A percentile compares a stretch with the other conserved stretches of the same genome.
phyloP scores from a whole-genome alignment of 1,139 yeast species.

The Taphrina betulina region DNA sequence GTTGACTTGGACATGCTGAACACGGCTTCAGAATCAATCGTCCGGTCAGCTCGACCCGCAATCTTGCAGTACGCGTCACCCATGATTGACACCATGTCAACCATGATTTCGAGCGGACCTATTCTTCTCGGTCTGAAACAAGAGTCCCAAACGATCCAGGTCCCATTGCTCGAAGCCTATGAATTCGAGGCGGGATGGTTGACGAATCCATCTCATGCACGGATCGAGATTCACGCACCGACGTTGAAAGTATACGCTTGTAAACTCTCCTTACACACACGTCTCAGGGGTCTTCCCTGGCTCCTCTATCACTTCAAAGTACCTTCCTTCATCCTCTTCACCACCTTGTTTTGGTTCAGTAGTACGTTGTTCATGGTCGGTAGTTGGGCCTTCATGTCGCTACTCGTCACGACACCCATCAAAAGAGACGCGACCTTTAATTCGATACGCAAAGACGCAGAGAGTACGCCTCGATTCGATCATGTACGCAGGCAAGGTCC shows the following conservation, averaged over 20 bases:
- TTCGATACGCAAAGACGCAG: too few relatives aligned
- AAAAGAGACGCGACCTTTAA: too few relatives aligned
- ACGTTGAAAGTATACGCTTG: conserved; percentile 8
- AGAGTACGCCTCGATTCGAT: too few relatives aligned
- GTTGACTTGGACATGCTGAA: conserved; percentile 13
- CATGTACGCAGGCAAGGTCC: too few relatives aligned
- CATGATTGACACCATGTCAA: conserved; percentile 5
- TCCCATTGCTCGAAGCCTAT: conserved; percentile 14
- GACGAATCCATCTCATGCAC: conserved; percentile 10
- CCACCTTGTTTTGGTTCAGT: conserved; percentile 22
- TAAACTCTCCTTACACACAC: conserved; percentile 4
- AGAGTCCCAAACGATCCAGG: conserved; percentile 9
- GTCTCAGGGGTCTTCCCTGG: conserved; percentile 27
- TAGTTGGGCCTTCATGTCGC: conserved; percentile 14
- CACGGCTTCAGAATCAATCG: conserved; percentile 10
- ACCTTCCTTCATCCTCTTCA: conserved; percentile 27
- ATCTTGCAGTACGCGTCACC: conserved; percentile 27
- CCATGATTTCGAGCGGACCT: conserved; percentile 11
- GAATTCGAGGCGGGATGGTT: conserved; percentile 21
- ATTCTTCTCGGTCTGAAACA: conserved; percentile 15
- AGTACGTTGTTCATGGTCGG: conserved; percentile 4
- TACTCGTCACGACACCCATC: too few relatives aligned
- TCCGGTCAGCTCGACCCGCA: conserved; percentile 10
- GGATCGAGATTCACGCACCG: conserved; percentile 19
- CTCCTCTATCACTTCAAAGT: conserved; percentile 8